Conservation (phyloP, 345 rosid genomes). For the Mercurialis annua region DNA sequence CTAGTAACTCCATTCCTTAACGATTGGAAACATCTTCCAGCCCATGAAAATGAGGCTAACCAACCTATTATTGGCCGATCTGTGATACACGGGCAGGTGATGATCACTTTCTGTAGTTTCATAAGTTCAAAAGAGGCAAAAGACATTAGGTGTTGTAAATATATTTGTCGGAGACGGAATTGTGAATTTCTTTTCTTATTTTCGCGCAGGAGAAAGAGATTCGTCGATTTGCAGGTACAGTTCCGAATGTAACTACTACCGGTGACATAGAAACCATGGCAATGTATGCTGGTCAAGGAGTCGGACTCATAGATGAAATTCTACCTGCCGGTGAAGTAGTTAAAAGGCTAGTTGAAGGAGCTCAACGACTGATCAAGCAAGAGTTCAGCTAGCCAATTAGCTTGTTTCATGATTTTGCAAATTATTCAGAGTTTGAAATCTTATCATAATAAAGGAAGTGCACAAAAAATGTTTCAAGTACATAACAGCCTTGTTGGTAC, state of each 20-base stretch:
- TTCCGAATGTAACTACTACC: constrained; percentile 58
- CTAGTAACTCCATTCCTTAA: constrained; percentile 61
- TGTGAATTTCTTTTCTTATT: neutral
- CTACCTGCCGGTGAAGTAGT: constrained; percentile 69
- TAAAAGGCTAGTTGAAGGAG: constrained; percentile 57
- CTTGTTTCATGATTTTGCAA: neutral
- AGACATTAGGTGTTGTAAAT: too few relatives aligned
- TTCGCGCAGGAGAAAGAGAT: constrained; percentile 70
- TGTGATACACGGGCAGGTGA: constrained; percentile 57
- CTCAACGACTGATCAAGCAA: constrained; percentile 48
- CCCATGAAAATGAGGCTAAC: constrained; percentile 50
- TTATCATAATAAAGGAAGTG: neutral
- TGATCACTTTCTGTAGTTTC: constrained; percentile 14
- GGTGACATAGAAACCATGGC: constrained; percentile 91
- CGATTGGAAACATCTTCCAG: constrained; percentile 60
- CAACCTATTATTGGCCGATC: constrained; percentile 81
- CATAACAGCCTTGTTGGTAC: neutral
- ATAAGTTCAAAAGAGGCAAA: too few relatives aligned
- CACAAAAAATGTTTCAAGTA: neutral
- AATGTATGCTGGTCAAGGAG: constrained; percentile 86
- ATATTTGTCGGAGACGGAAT: too few relatives aligned
- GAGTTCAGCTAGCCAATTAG: constrained; percentile 17
- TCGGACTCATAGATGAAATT: constrained; percentile 73
- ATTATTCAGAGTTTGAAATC: neutral
- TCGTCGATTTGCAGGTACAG: constrained; percentile 60